Percentiles rank a stretch among this genome's conserved stretches.
Conservation (phyloP, 169 alveolate genomes). For the Plasmodium coatneyi region DNA sequence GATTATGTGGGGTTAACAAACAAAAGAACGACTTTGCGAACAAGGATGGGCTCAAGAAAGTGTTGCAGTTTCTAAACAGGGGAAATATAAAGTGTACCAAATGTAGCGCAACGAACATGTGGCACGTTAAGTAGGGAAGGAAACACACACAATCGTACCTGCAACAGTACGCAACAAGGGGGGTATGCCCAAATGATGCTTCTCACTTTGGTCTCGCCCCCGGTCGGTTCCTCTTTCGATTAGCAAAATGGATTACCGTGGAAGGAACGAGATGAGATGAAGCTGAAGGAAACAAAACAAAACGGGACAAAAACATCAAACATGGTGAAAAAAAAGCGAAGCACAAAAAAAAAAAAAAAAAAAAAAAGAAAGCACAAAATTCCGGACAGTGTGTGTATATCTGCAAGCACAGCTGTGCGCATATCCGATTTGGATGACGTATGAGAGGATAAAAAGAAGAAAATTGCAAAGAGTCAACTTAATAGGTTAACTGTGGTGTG, state of each 20-base stretch:
- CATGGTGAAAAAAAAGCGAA: background rate
- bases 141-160: background rate
- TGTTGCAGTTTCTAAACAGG: conserved; percentile 22
- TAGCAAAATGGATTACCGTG: background rate
- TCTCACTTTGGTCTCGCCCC: background rate
- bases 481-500: background rate
- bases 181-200: background rate
- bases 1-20: conserved; percentile 66
- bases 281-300: background rate
- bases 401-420: background rate
- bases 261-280: background rate
- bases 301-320: background rate
- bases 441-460: background rate
- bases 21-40: conserved; percentile 53
- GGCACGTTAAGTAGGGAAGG: conserved; percentile 22
- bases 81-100: conserved; percentile 48
- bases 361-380: background rate
- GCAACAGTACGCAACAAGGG: background rate
- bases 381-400: background rate
- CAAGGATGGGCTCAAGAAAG: conserved; percentile 44
- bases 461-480: background rate
- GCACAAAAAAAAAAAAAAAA: background rate
- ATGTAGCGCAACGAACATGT: conserved; percentile 19
- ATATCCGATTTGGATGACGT: background rate
- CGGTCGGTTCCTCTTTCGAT: background rate